A percentile compares a stretch with the other conserved stretches of the same genome.
These are phyloP conservation scores for Elongisporangium prolatum DNA, from an alignment of 352 stramenopile species.

Conservation along the genomic window DNA sequence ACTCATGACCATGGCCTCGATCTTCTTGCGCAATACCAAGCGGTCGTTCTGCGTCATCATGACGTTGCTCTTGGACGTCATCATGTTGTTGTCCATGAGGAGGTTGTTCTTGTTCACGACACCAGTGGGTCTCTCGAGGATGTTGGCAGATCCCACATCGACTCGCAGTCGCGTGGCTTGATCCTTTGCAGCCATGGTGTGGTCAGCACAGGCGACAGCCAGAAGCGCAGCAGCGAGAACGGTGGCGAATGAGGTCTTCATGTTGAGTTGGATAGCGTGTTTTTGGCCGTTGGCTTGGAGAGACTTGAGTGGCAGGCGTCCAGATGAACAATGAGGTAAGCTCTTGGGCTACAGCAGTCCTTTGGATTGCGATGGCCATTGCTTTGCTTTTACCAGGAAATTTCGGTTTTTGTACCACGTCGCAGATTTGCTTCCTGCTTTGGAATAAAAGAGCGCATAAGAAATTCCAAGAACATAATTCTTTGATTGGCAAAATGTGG, in stretches of 20 bases:
- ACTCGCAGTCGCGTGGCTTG: neutral
- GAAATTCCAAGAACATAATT: no score
- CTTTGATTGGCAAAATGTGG: no score
- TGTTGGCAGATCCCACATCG: no score
- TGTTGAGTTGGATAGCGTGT: neutral
- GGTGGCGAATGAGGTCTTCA: neutral
- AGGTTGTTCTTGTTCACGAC: neutral
- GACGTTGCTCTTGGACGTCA: no score
- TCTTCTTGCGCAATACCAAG: neutral
- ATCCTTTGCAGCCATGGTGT: neutral
- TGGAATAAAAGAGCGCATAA: no score
- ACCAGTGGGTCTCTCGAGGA: no score
- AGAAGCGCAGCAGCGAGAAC: neutral
- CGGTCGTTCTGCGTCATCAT: conserved; percentile 8
- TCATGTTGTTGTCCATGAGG: conserved; percentile 1
- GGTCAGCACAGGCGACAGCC: neutral
- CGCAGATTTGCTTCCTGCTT: no score
- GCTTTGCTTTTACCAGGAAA: no score
- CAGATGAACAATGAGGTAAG: neutral
- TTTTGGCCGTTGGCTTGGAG: neutral
- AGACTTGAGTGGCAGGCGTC: neutral
- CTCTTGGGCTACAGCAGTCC: neutral
- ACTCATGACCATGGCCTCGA: no score
- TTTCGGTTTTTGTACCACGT: neutral
- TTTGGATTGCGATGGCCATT: neutral